Conservation (phyloP, 768 basidiomycete genomes). For the Kwoniella botswanensis region DNA sequence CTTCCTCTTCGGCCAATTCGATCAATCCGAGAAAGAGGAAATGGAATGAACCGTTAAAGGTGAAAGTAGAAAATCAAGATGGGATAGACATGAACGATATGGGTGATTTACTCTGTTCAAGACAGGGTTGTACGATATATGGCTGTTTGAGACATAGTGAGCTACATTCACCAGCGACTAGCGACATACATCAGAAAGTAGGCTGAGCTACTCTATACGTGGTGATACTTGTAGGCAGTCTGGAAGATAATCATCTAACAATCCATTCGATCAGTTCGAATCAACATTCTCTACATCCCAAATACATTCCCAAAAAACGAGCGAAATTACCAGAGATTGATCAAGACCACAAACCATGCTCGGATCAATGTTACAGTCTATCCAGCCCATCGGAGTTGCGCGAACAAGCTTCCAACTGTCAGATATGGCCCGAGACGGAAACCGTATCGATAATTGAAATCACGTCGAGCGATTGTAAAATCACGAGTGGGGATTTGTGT, state of each 20-base stretch:
- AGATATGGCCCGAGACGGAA: neutral
- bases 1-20: neutral
- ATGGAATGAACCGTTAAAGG: slow-evolving; percentile 11
- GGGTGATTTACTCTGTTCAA: slow-evolving; percentile 4
- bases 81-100: neutral
- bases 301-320: neutral
- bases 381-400: neutral
- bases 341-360: neutral
- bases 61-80: slow-evolving; percentile 9
- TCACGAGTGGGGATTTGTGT: neutral
- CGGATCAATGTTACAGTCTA: neutral
- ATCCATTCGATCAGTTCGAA: neutral
- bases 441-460: neutral
- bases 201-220: neutral
- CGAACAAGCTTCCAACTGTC: neutral
- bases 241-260: neutral
- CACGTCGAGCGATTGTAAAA: neutral
- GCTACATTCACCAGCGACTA: neutral
- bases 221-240: neutral
- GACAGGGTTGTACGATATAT: slow-evolving; percentile 11
- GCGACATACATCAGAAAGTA: neutral
- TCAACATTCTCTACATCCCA: neutral
- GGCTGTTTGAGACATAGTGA: slow-evolving; percentile 22
- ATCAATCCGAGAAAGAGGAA: slow-evolving; percentile 6
- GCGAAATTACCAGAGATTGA: neutral